A percentile compares a stretch with the other conserved stretches of the same genome.
Conservation (phyloP, 2,329 filamentous ascomycete genomes). For the Phyllosticta paracitricarpa region DNA sequence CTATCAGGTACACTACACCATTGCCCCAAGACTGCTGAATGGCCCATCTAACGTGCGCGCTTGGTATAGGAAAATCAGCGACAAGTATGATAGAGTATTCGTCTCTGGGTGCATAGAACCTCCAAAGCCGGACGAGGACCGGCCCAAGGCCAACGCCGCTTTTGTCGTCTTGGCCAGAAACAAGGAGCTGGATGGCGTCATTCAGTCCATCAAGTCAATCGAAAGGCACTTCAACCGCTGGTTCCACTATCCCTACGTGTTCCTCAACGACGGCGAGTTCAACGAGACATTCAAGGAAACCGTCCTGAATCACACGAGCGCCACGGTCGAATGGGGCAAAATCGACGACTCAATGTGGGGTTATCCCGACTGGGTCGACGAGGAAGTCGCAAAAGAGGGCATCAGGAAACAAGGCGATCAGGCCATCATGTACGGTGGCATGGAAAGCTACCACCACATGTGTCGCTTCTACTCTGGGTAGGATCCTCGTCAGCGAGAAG, state of each 20-base stretch:
- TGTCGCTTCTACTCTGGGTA: slow-evolving; percentile 98
- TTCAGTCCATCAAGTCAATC: slow-evolving; percentile 95
- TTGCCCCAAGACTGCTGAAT: neutral
- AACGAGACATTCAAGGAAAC: slow-evolving; percentile 86
- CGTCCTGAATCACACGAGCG: slow-evolving; percentile 82
- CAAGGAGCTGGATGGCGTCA: slow-evolving; percentile 89
- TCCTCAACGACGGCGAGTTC: slow-evolving; percentile 96
- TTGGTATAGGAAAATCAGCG: slow-evolving; percentile 73
- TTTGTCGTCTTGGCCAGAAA: slow-evolving; percentile 94
- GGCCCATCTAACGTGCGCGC: neutral
- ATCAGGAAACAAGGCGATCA: slow-evolving; percentile 94
- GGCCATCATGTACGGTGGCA: slow-evolving; percentile 97
- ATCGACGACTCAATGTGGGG: slow-evolving; percentile 90
- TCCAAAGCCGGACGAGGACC: slow-evolving; percentile 63
- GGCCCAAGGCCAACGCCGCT: slow-evolving; percentile 81
- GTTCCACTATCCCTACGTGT: slow-evolving; percentile 98
- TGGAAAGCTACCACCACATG: slow-evolving; percentile 99
- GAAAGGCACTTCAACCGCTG: slow-evolving; percentile 98
- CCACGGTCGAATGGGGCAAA: slow-evolving; percentile 82
- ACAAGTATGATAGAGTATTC: slow-evolving; percentile 95
- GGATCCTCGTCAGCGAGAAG: slow-evolving; percentile 21
- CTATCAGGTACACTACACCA: slow-evolving; percentile 61
- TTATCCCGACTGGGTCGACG: slow-evolving; percentile 92
- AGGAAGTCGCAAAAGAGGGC: slow-evolving; percentile 86
- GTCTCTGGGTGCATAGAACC: slow-evolving; percentile 81